Base-by-base conservation (phyloP, 352 stramenopile genomes). In the Phytophthora tubulina region DNA sequence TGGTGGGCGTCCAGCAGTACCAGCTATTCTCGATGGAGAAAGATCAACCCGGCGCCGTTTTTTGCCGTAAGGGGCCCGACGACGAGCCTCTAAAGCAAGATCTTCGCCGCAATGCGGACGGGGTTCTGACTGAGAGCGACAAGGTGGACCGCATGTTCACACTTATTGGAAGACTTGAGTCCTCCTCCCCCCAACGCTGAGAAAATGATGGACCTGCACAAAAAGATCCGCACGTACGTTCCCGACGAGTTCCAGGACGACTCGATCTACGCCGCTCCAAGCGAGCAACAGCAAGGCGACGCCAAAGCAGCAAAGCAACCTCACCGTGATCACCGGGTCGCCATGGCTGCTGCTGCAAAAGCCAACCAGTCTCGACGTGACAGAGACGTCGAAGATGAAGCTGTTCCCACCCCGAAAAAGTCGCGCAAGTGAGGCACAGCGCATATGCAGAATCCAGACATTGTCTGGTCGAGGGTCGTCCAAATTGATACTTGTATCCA, bases 311-410 rank as follows among this genome's bases (percentile, higher is more conserved):
- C 52, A 8, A 59, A 59, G 14, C 17, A 59, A 35, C 36, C 35
- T 21, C 52, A 36, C n/a, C 35, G 36, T 21, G 52, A 48, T 5
- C 36, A 49, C 11, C 52, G 35, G 21, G 21, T 36, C 17, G 36
- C 52, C 14, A 50, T 59, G 52, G 52, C 36, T 49, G 27, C n/a
- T 3, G 21, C 52, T 49, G 52, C 36, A 13, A 59, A 59, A 21
- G 21, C 6, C 3, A 27, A 27, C 21, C 21, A 27, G 21, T 27
- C 21, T 27, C 21, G 21, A 27, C 21, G 21, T 27, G 21, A 27
- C 1, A 27, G 21, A 27, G 21, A 27, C 2, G 21, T 27, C 21
- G 21, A 27, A 27, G 21, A 27, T 2, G 21, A 27, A 27, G 21
- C 21, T 27, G 0, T 1, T 27, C 21, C 21, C 21, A 27, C 21